Base-by-base conservation (phyloP, 2,329 filamentous ascomycete species). In the Trichoderma endophyticum region DNA sequence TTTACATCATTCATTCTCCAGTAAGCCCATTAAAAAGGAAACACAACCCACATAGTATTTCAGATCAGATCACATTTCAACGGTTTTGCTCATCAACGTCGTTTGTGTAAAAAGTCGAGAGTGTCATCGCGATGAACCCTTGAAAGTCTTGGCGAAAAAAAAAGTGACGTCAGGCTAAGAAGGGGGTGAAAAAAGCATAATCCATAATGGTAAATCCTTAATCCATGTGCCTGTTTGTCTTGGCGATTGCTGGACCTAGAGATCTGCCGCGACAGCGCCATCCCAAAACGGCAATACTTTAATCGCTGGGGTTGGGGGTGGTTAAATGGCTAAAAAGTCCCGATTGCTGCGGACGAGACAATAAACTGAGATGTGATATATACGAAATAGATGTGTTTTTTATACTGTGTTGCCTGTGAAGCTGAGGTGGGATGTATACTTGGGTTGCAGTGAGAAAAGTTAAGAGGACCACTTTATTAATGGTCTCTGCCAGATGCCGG, bases 251-350 rank as follows among this genome's bases (percentile, higher is more conserved):
- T 21, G n/a, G 43, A 18, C 36, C 39, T 11, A 48, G 43, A 51
- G 43, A 54, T 54, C 62, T 48, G 48, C 68, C 34, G 34, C 34
- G 28, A n/a, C 36, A n/a, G 18, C 32, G 32, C 48, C 48, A 12
- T 60, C 63, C 63, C 48, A 66, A 66, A 66, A 56, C 30, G 63
- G 63, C 9, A 66, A 66, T 64, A 48, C 61, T 66, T 24, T 56
- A 56, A 43, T 43, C 39, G 39, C 39, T 9, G 36, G 36, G 36
- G 36, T 12, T 8, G 6, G 36, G 39, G 39, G 39, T 43, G 39
- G 39, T 8, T 43, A 43, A 43, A 43, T 43, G 39, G 39, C 39
- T n/a, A 26, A 12, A 54, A 65, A 48, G 36, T 36, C 26, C 60
- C 6, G 26, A 21, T 48, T 21, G 8, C 43, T 48, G 43, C 43